Conservation (phyloP, 2,329 filamentous ascomycete species). For the Cercospora sp. region DNA sequence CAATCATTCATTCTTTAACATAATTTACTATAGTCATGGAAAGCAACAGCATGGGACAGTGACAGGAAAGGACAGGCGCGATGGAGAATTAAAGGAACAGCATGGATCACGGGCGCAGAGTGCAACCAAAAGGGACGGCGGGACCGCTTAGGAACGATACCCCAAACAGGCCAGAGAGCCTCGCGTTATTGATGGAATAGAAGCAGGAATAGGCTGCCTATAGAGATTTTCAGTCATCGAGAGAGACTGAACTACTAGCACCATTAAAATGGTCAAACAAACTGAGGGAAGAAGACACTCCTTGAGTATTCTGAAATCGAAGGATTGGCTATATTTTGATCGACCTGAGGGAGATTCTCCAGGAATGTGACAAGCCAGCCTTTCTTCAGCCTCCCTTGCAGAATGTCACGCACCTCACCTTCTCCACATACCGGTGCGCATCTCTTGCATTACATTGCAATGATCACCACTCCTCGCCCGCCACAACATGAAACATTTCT, state of each 20-base stretch:
- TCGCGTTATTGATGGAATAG: slow-evolving; percentile 12
- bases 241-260: not conserved
- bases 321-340: no score
- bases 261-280: not conserved
- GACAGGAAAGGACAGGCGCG: slow-evolving; percentile 2
- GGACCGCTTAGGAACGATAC: slow-evolving; percentile 10
- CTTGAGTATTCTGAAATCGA: no score
- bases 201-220: not conserved
- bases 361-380: not conserved
- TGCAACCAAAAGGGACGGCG: not conserved
- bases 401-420: not conserved
- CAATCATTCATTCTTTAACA: slow-evolving; percentile 9
- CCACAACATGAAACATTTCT: not conserved
- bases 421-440: not conserved
- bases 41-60: not conserved
- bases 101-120: slow-evolving; percentile 2
- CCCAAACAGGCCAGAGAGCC: slow-evolving; percentile 16
- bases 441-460: not conserved
- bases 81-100: slow-evolving; percentile 1
- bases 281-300: not conserved
- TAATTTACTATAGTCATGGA: slow-evolving; percentile 11
- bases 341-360: not conserved
- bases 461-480: not conserved
- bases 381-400: not conserved
- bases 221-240: not conserved